Conservation (phyloP, 1,284 basidiomycete species). For the Mycosarcoma mackinlayi region DNA sequence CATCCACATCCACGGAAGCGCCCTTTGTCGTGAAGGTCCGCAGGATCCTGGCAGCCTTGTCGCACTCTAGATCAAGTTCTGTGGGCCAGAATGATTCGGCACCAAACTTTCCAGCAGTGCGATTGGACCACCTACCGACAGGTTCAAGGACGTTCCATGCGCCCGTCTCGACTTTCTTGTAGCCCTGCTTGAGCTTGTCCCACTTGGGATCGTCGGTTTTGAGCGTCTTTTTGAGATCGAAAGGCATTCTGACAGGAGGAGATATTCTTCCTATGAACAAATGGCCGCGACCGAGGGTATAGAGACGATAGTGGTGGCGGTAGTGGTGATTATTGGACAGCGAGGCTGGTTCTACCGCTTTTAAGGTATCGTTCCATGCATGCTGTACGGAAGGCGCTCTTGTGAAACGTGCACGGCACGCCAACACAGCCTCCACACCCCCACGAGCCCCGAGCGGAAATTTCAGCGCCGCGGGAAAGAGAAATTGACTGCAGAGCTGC, state of each 20-base stretch:
- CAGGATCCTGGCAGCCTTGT: constrained; percentile 64
- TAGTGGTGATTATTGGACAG: no score
- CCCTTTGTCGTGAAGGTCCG: constrained; percentile 58
- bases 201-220: constrained; percentile 48
- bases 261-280: no score
- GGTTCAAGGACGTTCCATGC: constrained; percentile 55
- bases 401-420: not conserved
- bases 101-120: constrained; percentile 52
- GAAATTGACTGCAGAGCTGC: no score
- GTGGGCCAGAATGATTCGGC: constrained; percentile 65
- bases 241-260: constrained; percentile 24
- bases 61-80: constrained; percentile 53
- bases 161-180: constrained; percentile 59
- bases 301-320: not conserved
- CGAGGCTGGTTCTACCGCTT: no score
- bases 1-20: constrained; percentile 49
- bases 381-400: no score
- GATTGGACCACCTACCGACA: constrained; percentile 53
- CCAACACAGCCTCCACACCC: constrained; percentile 25
- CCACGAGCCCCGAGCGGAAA: no score
- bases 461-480: no score
- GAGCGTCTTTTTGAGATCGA: constrained; percentile 45
- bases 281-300: not conserved
- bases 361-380: no score
- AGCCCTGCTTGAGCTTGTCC: constrained; percentile 51